These are phyloP conservation scores for Geosiphon pyriformis DNA, from an alignment of 192 early-diverging fungal species.

Conservation along the genomic window DNA sequence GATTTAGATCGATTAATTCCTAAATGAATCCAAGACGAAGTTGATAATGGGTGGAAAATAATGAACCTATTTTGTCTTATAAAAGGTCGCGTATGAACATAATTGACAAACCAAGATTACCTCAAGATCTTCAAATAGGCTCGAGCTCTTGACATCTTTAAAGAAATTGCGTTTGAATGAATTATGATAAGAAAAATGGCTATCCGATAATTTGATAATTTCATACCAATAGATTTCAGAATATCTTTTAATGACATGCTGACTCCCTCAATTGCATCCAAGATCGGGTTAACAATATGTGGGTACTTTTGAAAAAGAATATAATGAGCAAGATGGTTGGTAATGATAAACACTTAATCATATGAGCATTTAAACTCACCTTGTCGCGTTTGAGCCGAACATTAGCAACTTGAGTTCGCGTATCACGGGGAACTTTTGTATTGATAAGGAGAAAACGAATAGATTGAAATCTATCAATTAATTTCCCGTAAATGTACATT, in stretches of 20 bases:
- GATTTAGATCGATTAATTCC: slow-evolving; percentile 82
- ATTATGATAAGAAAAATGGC: neutral
- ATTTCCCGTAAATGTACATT: too few relatives aligned
- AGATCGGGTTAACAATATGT: slow-evolving; percentile 52
- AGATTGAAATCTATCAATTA: slow-evolving; percentile 45
- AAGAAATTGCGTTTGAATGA: neutral
- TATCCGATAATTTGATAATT: too few relatives aligned
- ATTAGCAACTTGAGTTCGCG: slow-evolving; percentile 76
- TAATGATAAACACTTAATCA: neutral
- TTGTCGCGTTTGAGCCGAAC: slow-evolving; percentile 57
- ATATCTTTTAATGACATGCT: slow-evolving; percentile 33
- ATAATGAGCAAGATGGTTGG: neutral
- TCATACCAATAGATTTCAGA: slow-evolving; percentile 25
- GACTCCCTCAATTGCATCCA: slow-evolving; percentile 67
- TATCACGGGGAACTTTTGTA: slow-evolving; percentile 85
- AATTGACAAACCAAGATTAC: too few relatives aligned
- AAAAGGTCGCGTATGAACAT: too few relatives aligned
- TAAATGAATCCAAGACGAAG: too few relatives aligned
- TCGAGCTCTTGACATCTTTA: neutral
- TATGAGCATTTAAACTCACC: slow-evolving; percentile 21
- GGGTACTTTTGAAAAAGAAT: slow-evolving; percentile 36
- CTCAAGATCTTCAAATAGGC: neutral
- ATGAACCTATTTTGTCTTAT: too few relatives aligned
- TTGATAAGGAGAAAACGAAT: slow-evolving; percentile 83
- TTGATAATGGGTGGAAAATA: too few relatives aligned